Conservation (phyloP, 495 filamentous ascomycete genomes). For the Letharia columbiana region DNA sequence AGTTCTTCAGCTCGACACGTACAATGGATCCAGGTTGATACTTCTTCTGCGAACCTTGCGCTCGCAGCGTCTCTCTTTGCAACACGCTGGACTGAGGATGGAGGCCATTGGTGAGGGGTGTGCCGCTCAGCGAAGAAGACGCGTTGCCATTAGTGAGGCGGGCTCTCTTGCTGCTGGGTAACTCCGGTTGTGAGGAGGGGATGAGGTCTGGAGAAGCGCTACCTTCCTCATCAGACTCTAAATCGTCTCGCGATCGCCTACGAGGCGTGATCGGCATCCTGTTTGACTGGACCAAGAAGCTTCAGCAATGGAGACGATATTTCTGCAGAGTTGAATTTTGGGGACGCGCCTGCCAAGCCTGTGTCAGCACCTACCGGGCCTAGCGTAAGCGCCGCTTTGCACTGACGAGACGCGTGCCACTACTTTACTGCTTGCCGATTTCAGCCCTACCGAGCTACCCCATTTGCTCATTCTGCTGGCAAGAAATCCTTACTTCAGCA, state of each 20-base stretch:
- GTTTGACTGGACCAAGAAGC: neutral
- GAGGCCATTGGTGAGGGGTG: constrained; percentile 15
- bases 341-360: neutral
- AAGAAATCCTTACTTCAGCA: no score
- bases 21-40: constrained; percentile 82
- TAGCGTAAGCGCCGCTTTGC: no score
- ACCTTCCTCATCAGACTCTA: constrained; percentile 14
- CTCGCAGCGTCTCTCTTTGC: constrained; percentile 19
- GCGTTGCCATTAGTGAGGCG: constrained; percentile 23
- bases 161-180: constrained; percentile 19
- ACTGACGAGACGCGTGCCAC: no score
- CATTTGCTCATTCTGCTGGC: neutral
- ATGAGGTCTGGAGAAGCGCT: constrained; percentile 10
- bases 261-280: constrained; percentile 15
- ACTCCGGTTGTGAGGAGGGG: constrained; percentile 13
- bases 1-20: constrained; percentile 77
- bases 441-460: no score
- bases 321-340: neutral
- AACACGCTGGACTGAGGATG: constrained; percentile 2
- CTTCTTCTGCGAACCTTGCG: constrained; percentile 12
- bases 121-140: constrained; percentile 10
- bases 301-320: neutral
- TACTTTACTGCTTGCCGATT: no score
- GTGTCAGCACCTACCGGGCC: no score
- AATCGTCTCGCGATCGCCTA: constrained; percentile 18